A percentile compares a stretch with the other conserved stretches of the same genome.
phyloP scores from a whole-genome alignment of 352 stramenopile genomes.

The Phytopythium sindhum region DNA sequence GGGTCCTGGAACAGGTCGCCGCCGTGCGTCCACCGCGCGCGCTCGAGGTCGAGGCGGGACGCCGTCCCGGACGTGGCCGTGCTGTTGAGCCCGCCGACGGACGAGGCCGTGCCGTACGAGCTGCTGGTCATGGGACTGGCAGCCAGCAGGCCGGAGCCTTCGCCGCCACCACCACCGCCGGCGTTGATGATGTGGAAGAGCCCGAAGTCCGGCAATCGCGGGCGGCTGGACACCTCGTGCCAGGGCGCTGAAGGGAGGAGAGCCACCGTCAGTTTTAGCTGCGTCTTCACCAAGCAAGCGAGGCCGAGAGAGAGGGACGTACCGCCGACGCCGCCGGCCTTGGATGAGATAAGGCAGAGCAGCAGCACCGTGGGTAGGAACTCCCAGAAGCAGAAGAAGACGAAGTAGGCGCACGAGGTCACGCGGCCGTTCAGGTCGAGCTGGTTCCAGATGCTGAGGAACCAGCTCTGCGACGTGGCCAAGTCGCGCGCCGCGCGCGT shows the following conservation, averaged over 20 bases:
- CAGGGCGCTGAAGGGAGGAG: slow-evolving; percentile 41
- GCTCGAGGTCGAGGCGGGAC: slow-evolving; percentile 28
- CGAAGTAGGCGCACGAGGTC: slow-evolving; percentile 72
- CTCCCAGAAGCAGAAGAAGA: slow-evolving; percentile 88
- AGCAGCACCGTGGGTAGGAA: slow-evolving; percentile 79
- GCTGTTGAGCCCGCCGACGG: slow-evolving; percentile 20
- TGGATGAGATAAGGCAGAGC: slow-evolving; percentile 79
- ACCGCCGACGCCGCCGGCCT: slow-evolving; percentile 77
- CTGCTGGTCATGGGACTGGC: slow-evolving; percentile 57
- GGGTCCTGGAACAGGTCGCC: slow-evolving; percentile 82
- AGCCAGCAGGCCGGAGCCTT: slow-evolving; percentile 38
- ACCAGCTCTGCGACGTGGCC: slow-evolving; percentile 80
- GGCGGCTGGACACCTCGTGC: slow-evolving; percentile 43
- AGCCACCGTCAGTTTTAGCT: neutral
- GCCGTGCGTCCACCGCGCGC: slow-evolving; percentile 71
- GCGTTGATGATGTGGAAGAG: slow-evolving; percentile 88
- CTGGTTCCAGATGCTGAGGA: slow-evolving; percentile 85
- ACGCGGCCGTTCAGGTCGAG: slow-evolving; percentile 83
- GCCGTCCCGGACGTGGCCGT: slow-evolving; percentile 6
- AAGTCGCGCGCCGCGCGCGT: slow-evolving; percentile 72
- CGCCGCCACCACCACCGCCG: slow-evolving; percentile 16
- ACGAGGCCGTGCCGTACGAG: slow-evolving; percentile 47
- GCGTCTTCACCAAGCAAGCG: neutral
- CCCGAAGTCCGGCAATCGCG: slow-evolving; percentile 77
- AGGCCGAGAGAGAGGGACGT: slow-evolving; percentile 11